Evolutionary conservation across 2,329 filamentous ascomycete species (phyloP), one percentile per base, ranked within the genome.

Genomic region (Neoscytalidium dimidiatum): DNA sequence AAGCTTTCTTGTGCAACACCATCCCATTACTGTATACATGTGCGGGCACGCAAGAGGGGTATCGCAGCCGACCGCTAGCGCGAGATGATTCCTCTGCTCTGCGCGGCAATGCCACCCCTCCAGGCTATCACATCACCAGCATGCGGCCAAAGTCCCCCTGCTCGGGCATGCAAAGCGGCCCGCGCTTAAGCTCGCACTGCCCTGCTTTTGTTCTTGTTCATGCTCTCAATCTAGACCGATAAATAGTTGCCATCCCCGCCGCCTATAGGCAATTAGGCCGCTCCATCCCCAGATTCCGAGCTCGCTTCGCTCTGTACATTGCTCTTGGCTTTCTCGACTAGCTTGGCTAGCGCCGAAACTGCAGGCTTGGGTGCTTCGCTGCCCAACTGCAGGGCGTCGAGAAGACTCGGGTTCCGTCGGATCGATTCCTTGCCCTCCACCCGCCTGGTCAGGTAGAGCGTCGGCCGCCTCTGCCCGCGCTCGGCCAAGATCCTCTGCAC

Each of bases 401-500:
- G 65, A 23, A 77, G 71, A 62, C 65, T 71, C 28, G 69, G 68
- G 48, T 75, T 70, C 13, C 70, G 67, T n/a, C 71, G 64, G 8
- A 80, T 74, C 26, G 75, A 74, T 62, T 78, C 77, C 8, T 75
- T 73, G 62, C 81, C 78, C 64, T 84, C 82, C 28, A 84, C 81
- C 33, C 82, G 76, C 13, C 82, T 75, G 0, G 79, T 83, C 13
- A 84, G 77, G 66, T 89, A 90, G 17, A 91, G 81, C 19, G 83
- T 88, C 1, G 88, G 75, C 70, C 38, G 49, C 82, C 35, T 75
- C 72, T 28, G 78, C 75, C 64, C 82, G 79, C 70, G 81, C 29
- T 65, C 23, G 73, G 68, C 80, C 77, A 85, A 78, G 71, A 97
- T 94, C 17, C 89, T 85, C 66, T 90, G 85, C 29, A 95, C 86